Evolutionary conservation across 2,329 filamentous ascomycete species (phyloP).

Genomic region (Dryadomyces sulphureus): DNA sequence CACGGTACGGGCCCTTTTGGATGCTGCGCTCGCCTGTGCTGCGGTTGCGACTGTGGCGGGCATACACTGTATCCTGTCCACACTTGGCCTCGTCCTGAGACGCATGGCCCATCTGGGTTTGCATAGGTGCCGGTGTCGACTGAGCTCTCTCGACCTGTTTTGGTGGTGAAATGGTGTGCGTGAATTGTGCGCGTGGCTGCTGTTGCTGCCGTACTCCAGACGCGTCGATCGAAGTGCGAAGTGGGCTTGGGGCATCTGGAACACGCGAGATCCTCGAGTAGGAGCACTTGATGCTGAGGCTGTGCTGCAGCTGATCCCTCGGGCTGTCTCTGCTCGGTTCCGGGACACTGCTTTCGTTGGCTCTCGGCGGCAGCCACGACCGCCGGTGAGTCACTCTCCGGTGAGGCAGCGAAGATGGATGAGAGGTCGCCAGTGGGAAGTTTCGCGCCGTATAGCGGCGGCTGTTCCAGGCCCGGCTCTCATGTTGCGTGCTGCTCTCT

Average conservation of each 20-base stretch:
- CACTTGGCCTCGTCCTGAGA: too few species aligned
- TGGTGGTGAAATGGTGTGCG: too few species aligned
- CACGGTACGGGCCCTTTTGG: constrained; percentile 27
- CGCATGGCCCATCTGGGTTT: too few species aligned
- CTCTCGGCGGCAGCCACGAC: not conserved
- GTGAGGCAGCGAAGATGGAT: constrained; percentile 6
- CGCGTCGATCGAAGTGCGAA: not conserved
- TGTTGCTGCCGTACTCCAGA: not conserved
- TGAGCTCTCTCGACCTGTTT: too few species aligned
- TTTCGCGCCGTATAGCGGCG: constrained; percentile 15
- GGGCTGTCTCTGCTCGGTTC: constrained; percentile 11
- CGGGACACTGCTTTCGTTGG: not conserved
- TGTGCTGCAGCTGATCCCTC: constrained; percentile 16
- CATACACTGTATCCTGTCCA: constrained; percentile 19
- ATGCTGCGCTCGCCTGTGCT: constrained; percentile 19
- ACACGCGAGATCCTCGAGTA: constrained; percentile 1
- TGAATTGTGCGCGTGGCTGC: too few species aligned
- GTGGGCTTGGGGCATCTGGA: constrained; percentile 6
- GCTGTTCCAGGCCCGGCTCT: constrained; percentile 4
- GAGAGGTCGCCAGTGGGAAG: constrained; percentile 13
- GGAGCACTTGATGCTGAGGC: constrained; percentile 4
- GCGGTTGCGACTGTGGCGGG: constrained; percentile 22
- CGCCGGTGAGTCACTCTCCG: not conserved
- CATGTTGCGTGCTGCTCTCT: not conserved
- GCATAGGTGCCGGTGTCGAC: too few species aligned